Evolutionary conservation across 2,329 filamentous ascomycete species (phyloP).

Genomic region (Verticillium dahliae): DNA sequence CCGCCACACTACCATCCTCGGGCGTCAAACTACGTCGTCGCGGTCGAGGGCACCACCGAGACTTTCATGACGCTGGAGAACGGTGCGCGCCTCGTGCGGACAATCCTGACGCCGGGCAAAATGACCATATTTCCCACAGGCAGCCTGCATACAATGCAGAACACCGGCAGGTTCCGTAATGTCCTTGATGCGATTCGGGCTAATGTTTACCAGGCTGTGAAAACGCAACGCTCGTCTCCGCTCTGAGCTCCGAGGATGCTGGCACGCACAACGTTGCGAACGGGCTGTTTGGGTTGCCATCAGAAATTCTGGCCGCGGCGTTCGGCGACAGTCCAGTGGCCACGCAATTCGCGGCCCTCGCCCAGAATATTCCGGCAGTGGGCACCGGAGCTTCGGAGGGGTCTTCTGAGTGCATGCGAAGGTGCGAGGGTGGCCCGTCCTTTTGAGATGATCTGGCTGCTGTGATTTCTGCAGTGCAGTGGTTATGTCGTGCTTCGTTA

Average conservation of each 20-base stretch:
- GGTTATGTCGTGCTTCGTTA: too few relatives aligned
- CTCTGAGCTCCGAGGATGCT: conserved; percentile 39
- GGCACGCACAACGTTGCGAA: conserved; percentile 43
- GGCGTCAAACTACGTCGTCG: conserved; percentile 41
- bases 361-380: conserved; percentile 10
- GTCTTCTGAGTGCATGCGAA: conserved; percentile 8
- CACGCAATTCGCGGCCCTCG: conserved; percentile 15
- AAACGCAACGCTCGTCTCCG: conserved; percentile 40
- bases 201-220: conserved; percentile 30
- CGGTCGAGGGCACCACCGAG: conserved; percentile 37
- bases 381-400: conserved; percentile 12
- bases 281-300: conserved; percentile 30
- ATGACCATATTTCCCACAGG: conserved; percentile 44
- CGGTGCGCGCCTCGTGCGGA: conserved; percentile 32
- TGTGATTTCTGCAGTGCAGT: too few relatives aligned
- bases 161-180: conserved; percentile 30
- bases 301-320: conserved; percentile 32
- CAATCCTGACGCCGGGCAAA: conserved; percentile 32
- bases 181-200: not conserved
- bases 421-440: conserved; percentile 4
- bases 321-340: conserved; percentile 23
- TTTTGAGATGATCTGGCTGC: not conserved
- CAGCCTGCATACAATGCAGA: conserved; percentile 42
- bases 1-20: conserved; percentile 43
- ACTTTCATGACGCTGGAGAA: conserved; percentile 48